Base-by-base conservation (phyloP, 768 basidiomycete species). In the Serendipita indica region DNA sequence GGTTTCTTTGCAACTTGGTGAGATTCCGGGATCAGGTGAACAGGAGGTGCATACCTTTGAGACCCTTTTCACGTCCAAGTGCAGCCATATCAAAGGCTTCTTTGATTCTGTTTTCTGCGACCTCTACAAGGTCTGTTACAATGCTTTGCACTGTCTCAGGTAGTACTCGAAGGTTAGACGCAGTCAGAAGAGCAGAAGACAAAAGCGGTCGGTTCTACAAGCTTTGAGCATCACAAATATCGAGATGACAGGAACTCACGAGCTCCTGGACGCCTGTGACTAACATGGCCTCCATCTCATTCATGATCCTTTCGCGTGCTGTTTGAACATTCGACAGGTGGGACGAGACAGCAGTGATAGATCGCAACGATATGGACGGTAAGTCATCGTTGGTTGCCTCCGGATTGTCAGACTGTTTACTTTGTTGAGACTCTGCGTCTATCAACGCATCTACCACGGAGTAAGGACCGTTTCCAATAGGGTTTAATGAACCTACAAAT, bases 181-280 rank as follows among this genome's bases (percentile, higher is more conserved):
- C 92, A 1, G 91, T 97, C 74, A 98, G 96, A 12, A 99, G 76
- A 0, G 94, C 90, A 1, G 90, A 92, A 0, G 93, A 90, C 1
- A 99, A 77, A 16, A 94, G 71, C 1, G 90, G 81, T 71, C 89
- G 91, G 65, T 98, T 87, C 92, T 96, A 62, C 2, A 46, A 58
- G 27, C 6, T 28, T 28, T 12, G 35, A 4, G 35, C n/a, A 14
- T 7, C 35, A 18, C 10, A 28, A 41, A 56, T 34, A 13, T 12
- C 18, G 33, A 13, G 18, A 34, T 18, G 16, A 7, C 27, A 12
- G 0, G 5, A 14, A 74, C 83, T 58, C 63, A 93, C 94, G 60
- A 91, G 70, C 16, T 82, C 81, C 1, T 78, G 74, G 2, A 98
- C 73, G 3, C 94, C 93, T 27, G 75, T 76, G 30, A 89, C 70